These are phyloP conservation scores for Pythium pyrilobum DNA, from an alignment of 352 stramenopile species.

Conservation along the genomic window DNA sequence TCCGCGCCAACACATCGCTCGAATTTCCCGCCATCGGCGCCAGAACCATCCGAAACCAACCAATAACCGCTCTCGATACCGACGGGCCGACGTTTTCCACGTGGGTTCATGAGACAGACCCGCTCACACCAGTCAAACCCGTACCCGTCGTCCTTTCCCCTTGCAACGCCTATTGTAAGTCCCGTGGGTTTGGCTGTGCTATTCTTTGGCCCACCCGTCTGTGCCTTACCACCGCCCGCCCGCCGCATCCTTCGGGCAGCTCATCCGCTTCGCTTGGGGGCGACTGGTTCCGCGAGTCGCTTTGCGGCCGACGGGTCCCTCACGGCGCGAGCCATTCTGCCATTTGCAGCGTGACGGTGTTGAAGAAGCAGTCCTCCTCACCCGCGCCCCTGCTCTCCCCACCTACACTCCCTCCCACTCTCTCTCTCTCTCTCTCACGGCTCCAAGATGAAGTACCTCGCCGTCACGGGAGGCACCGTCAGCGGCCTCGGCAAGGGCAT, in stretches of 20 bases:
- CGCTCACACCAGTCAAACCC: background rate
- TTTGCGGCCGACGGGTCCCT: background rate
- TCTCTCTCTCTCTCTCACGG: background rate
- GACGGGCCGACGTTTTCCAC: background rate
- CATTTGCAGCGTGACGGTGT: conserved; percentile 14
- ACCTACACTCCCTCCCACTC: background rate
- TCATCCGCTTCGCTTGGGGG: background rate
- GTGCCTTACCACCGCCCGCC: conserved; percentile 18
- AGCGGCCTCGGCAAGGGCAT: conserved; percentile 99
- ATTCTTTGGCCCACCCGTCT: background rate
- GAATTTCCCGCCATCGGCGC: conserved; percentile 17
- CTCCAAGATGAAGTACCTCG: conserved; percentile 95
- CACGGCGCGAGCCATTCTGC: conserved; percentile 8
- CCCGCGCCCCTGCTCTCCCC: conserved; percentile 3
- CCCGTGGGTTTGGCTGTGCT: background rate
- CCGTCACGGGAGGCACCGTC: conserved; percentile 97
- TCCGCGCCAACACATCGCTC: conserved; percentile 1
- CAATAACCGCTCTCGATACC: background rate
- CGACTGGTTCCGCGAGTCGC: conserved; percentile 6
- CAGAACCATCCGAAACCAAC: background rate
- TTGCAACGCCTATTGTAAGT: too few relatives aligned
- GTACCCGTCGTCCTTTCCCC: background rate
- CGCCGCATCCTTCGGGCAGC: background rate
- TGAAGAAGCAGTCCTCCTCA: conserved; percentile 10
- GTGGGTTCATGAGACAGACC: background rate